Percentiles rank a stretch among this genome's conserved stretches.
Conservation (phyloP, 2,329 filamentous ascomycete genomes). For the Nigrograna mackinnonii region DNA sequence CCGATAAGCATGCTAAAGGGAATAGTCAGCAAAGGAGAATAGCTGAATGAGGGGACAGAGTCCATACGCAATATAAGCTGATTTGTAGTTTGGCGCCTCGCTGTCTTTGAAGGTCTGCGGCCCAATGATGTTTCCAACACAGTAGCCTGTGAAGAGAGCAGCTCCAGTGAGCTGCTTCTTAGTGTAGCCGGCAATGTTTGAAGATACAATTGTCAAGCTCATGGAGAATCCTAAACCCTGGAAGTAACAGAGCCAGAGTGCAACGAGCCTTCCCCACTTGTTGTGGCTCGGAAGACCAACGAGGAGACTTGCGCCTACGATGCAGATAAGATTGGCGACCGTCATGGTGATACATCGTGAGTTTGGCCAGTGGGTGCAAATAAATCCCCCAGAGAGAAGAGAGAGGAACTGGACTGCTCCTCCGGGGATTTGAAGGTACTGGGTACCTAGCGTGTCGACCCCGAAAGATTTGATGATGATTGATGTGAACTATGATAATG, state of each 20-base stretch:
- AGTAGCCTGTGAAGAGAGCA: slow-evolving; percentile 57
- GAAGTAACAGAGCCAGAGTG: slow-evolving; percentile 61
- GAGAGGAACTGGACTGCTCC: slow-evolving; percentile 61
- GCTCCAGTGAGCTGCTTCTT: slow-evolving; percentile 59
- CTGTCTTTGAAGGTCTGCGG: slow-evolving; percentile 56
- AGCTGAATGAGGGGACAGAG: neutral
- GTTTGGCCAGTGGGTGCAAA: slow-evolving; percentile 58
- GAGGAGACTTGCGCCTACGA: slow-evolving; percentile 56
- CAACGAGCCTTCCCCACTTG: slow-evolving; percentile 62
- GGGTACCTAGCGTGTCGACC: slow-evolving; percentile 88
- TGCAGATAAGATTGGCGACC: slow-evolving; percentile 58
- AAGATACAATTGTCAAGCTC: slow-evolving; percentile 57
- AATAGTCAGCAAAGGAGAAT: neutral
- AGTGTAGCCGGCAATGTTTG: slow-evolving; percentile 58
- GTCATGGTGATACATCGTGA: slow-evolving; percentile 60
- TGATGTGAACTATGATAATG: slow-evolving; percentile 45
- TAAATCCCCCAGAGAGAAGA: slow-evolving; percentile 45
- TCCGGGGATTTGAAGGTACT: slow-evolving; percentile 64
- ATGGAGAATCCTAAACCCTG: slow-evolving; percentile 59
- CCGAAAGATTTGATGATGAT: slow-evolving; percentile 66
- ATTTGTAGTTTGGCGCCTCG: slow-evolving; percentile 55
- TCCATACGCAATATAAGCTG: slow-evolving; percentile 50
- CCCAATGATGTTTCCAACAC: slow-evolving; percentile 59
- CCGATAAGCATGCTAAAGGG: slow-evolving; percentile 61
- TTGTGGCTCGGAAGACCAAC: slow-evolving; percentile 55